Evolutionary conservation across 257 asterid genomes (phyloP), one percentile per base, ranked within the genome.

Genomic region (Mentha longifolia): DNA sequence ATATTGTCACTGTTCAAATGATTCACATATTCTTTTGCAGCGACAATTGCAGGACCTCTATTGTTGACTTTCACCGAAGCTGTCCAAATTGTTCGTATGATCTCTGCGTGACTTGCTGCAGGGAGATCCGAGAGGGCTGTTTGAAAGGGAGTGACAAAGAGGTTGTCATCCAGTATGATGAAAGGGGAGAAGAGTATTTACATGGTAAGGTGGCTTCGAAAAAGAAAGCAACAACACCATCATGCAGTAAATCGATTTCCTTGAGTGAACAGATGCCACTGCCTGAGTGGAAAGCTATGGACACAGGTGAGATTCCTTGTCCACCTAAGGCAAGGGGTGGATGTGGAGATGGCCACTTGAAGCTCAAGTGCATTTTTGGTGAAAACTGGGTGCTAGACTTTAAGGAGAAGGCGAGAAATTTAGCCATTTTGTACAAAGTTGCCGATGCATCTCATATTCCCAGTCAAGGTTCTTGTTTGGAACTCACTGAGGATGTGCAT

Each of bases 241-340:
- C 71, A 31, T 15, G 17, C 49, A 43, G 30, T 42, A 41, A 72
- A 14, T 51, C 65, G 42, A 68, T 13, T 72, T 31, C 76, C 59
- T 46, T 50, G 22, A 74, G 33, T n/a, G 73, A 80, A 58, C 78
- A 73, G 65, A 71, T 19, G 46, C 43, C 45, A 42, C 74, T 79
- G 61, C 75, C 84, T 54, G 79, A 71, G 55, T 85, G 95, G 92
- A 43, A n/a, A n/a, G n/a, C n/a, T n/a, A n/a, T n/a, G n/a, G n/a
- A n/a, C n/a, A n/a, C n/a, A n/a, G n/a, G n/a, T n/a, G n/a, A n/a
- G n/a, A n/a, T n/a, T n/a, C n/a, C n/a, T n/a, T n/a, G n/a, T n/a
- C n/a, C n/a, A n/a, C n/a, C n/a, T n/a, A n/a, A n/a, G n/a, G n/a
- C n/a, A n/a, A n/a, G n/a, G n/a, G n/a, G n/a, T n/a, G n/a, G n/a